phyloP scores from a whole-genome alignment of 2,329 filamentous ascomycete species.

The Cyanodermella asteris region DNA sequence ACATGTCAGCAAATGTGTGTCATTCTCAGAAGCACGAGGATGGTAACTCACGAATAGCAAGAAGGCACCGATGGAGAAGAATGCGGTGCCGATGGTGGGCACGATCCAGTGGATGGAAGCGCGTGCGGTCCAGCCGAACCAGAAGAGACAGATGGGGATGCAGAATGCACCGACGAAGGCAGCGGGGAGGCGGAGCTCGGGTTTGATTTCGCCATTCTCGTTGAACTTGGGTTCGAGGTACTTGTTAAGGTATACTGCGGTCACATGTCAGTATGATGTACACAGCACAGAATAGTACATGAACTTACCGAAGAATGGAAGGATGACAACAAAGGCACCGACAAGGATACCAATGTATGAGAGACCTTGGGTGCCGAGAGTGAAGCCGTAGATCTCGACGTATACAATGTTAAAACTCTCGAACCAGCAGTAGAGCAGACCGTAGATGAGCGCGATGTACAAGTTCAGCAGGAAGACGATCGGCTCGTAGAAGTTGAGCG shows the following conservation, averaged over 20 bases:
- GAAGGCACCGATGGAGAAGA: slow-evolving; percentile 21
- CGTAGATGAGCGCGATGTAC: slow-evolving; percentile 21
- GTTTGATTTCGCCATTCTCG: slow-evolving; percentile 17
- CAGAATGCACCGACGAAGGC: slow-evolving; percentile 18
- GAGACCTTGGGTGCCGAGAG: slow-evolving; percentile 15
- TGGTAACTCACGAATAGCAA: no score
- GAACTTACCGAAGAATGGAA: background rate
- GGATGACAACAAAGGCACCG: slow-evolving; percentile 15
- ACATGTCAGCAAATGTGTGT: background rate
- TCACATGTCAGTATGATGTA: background rate
- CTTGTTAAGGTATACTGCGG: slow-evolving; percentile 14
- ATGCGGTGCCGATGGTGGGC: slow-evolving; percentile 17
- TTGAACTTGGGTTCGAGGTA: slow-evolving; percentile 20
- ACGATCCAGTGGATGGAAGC: slow-evolving; percentile 18
- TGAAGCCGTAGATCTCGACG: slow-evolving; percentile 18
- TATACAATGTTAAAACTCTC: slow-evolving; percentile 24
- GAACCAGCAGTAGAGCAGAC: slow-evolving; percentile 23
- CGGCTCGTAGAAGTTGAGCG: slow-evolving; percentile 19
- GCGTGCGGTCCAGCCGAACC: slow-evolving; percentile 20
- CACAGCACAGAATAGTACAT: background rate
- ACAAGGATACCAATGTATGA: slow-evolving; percentile 19
- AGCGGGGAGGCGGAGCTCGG: slow-evolving; percentile 18
- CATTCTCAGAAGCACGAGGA: no score
- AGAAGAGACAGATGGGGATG: slow-evolving; percentile 22
- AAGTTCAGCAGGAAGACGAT: slow-evolving; percentile 21